Evolutionary conservation across 305 asterid species (phyloP), one percentile per base, ranked within the genome.

Genomic region (Solanum aculeatissimum): DNA sequence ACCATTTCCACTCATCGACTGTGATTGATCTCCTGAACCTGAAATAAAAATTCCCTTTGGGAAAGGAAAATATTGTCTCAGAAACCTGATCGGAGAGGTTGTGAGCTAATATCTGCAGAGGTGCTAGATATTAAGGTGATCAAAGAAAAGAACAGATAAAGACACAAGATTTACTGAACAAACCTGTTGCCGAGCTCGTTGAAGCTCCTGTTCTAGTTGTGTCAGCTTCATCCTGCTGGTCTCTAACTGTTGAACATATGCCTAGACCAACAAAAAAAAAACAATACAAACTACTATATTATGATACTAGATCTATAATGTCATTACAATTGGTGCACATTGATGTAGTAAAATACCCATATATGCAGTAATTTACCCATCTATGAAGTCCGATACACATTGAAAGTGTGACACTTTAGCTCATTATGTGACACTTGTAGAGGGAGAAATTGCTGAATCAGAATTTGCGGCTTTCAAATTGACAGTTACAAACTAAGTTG

Each of bases 1-100:
- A 90, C 92, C 92, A 90, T 87, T 90, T 71, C 92, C 92, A 78
- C 91, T 86, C 89, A 86, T 84, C 19, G 92, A 83, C 81, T 90
- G 92, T 0, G 92, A 80, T 86, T 97, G 99, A 84, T 97, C 99
- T 77, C 99, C 99, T 14, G 99, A 94, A 88, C 98, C 95, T 80
- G 99, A 95, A 91, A 95, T 90, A 86, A 95, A 95, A 87, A 95
- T 89, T 80, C 99, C 99, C 99, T 97, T 87, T 91, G 87, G 45
- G 42, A 89, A 88, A 71, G 81, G 80, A 88, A 74, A 51, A 53
- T 14, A 38, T 19, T 42, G 53, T 29, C 55, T 70, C 7, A 23
- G 53, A 47, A 65, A 47, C 27, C 18, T 19, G 54, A 49, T 72
- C 12, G 1, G 43, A 21, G 6, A 55, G 63, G 47, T 16, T 13